phyloP scores from a whole-genome alignment of 2,329 filamentous ascomycete genomes.

The Leptographium flavum region DNA sequence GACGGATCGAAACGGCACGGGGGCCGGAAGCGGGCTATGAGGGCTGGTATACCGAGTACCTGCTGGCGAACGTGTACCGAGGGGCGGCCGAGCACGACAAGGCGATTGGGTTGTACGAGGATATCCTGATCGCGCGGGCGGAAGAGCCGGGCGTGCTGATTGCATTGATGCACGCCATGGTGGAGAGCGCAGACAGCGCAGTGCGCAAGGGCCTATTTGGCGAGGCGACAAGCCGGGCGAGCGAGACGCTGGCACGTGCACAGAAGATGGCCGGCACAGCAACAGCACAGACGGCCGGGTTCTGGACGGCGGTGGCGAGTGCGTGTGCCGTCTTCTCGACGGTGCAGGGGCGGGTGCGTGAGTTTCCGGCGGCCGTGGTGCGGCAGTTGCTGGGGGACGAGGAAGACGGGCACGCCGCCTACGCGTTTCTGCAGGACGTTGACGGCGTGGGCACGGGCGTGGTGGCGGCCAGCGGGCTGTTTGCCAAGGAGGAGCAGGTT shows the following conservation, averaged over 20 bases:
- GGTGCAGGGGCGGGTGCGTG: conserved; percentile 51
- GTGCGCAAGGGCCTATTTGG: conserved; percentile 78
- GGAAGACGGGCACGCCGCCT: conserved; percentile 30
- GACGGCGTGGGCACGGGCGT: conserved; percentile 45
- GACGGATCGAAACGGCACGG: conserved; percentile 51
- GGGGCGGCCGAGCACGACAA: conserved; percentile 84
- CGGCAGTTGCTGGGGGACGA: conserved; percentile 33
- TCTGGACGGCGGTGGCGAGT: conserved; percentile 89
- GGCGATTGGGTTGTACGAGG: conserved; percentile 61
- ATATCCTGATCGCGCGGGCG: conserved; percentile 53
- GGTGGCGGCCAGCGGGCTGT: conserved; percentile 27
- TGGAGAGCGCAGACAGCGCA: conserved; percentile 65
- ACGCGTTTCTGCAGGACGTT: conserved; percentile 50
- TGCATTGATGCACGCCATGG: conserved; percentile 73
- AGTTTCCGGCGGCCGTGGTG: conserved; percentile 48
- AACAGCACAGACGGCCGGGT: conserved; percentile 59
- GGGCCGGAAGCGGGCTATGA: conserved; percentile 45
- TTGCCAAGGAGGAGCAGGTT: conserved; percentile 30
- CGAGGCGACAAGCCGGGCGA: conserved; percentile 58
- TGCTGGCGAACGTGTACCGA: conserved; percentile 87
- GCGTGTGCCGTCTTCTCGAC: conserved; percentile 73
- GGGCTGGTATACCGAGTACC: conserved; percentile 91
- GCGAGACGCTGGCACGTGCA: conserved; percentile 55
- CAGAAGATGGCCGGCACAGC: conserved; percentile 33
- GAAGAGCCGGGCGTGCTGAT: conserved; percentile 77